A percentile compares a stretch with the other conserved stretches of the same genome.
phyloP scores from a whole-genome alignment of 2,329 filamentous ascomycete genomes.

The Hypoxylon sp. region DNA sequence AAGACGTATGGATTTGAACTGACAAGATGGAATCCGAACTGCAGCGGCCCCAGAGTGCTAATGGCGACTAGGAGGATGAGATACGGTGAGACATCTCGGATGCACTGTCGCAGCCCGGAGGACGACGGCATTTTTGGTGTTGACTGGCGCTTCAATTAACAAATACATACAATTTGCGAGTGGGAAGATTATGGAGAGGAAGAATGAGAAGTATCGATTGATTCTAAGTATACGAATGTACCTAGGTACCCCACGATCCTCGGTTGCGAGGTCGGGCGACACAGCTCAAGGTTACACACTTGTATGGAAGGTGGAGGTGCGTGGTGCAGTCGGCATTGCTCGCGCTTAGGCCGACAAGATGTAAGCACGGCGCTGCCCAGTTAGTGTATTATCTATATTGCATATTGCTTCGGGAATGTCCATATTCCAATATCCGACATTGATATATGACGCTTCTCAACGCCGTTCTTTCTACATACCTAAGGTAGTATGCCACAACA shows the following conservation, averaged over 20 bases:
- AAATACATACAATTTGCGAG: neutral
- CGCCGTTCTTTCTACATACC: too few relatives aligned
- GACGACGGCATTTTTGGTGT: constrained; percentile 35
- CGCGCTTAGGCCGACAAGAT: too few relatives aligned
- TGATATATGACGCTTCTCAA: neutral
- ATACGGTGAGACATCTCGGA: constrained; percentile 75
- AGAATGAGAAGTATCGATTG: neutral
- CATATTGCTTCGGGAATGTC: neutral
- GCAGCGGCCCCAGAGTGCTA: constrained; percentile 86
- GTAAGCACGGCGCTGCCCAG: too few relatives aligned
- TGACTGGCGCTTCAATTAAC: neutral
- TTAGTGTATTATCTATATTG: neutral
- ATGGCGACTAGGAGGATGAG: constrained; percentile 81
- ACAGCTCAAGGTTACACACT: constrained; percentile 1
- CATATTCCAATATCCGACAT: neutral
- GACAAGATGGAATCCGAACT: constrained; percentile 95
- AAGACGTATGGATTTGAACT: constrained; percentile 38
- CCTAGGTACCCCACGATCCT: neutral
- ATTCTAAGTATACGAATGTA: neutral
- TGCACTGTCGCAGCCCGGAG: constrained; percentile 49
- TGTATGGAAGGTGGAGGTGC: neutral
- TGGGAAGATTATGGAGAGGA: neutral
- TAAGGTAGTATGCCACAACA: too few relatives aligned
- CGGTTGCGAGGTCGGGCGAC: neutral
- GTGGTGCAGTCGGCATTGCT: neutral